phyloP scores from a whole-genome alignment of 2,329 filamentous ascomycete species.

The Calonectria hawksworthii region DNA sequence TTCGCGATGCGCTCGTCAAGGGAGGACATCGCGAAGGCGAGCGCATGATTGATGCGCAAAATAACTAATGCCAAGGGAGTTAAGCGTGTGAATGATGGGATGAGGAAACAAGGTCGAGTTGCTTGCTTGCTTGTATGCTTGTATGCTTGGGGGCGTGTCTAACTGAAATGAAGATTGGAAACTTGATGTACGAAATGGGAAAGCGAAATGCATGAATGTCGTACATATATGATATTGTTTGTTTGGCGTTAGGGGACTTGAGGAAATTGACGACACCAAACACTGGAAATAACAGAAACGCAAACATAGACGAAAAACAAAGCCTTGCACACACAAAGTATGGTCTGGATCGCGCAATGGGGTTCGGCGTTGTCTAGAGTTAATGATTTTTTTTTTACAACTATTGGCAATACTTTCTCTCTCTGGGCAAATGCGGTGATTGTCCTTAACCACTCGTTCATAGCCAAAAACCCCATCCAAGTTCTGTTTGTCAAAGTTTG shows the following conservation, averaged over 20 bases:
- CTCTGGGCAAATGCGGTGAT: not conserved
- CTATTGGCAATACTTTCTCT: not conserved
- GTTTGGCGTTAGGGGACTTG: slow-evolving; percentile 30
- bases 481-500: not conserved
- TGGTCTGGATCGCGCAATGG: not conserved
- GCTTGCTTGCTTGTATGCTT: not conserved
- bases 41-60: slow-evolving; percentile 56
- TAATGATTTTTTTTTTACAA: not conserved
- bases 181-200: not conserved
- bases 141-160: too few species aligned
- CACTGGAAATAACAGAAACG: slow-evolving; percentile 14
- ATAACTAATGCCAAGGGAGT: not conserved
- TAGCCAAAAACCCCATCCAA: not conserved
- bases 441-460: not conserved
- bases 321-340: not conserved
- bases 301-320: not conserved
- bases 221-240: slow-evolving; percentile 2
- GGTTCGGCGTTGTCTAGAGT: not conserved
- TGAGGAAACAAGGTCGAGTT: not conserved
- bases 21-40: slow-evolving; percentile 58
- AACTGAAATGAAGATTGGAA: not conserved
- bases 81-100: slow-evolving; percentile 5
- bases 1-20: slow-evolving; percentile 65
- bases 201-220: not conserved
- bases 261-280: slow-evolving; percentile 18